Base-by-base conservation (phyloP, 768 basidiomycete genomes). In the Naganishia randhawae region DNA sequence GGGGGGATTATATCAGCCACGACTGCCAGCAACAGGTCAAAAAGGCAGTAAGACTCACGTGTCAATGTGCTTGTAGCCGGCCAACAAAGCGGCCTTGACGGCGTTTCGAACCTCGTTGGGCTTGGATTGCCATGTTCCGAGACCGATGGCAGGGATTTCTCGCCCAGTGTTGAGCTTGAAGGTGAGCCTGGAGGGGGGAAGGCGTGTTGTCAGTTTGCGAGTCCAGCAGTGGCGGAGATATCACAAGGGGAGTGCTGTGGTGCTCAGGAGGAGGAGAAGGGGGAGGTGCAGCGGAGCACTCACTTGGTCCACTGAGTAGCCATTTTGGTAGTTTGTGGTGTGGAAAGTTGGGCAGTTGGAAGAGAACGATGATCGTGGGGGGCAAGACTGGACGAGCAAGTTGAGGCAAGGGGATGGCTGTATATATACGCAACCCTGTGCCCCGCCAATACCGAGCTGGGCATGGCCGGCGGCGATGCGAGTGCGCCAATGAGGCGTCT, bases 111-210 rank as follows among this genome's bases (percentile, higher is more conserved):
- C 90, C 51, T 83, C 83, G 33, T 87, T 88, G 5, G 88, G 85
- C 64, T 81, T 65, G 48, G 86, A 86, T 73, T 86, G 67, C 67
- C 67, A 68, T 63, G 67, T 68, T 11, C 66, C 88, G 64, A 90
- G 84, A 53, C 87, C 87, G 41, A 91, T 81, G 17, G 85, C 85
- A 74, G 90, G 89, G 84, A 92, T 91, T 73, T 84, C 82, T 57
- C 85, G 85, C 29, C 80, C 80, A 69, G 75, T 80, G 76, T 71
- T 76, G 65, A 80, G 75, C 62, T 75, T 78, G 74, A 79, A 76
- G 68, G 48, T 53, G 48, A 62, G 57, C 27, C 67, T 68, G 50
- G 9, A 25, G 25, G 63, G 42, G 37, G 16, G 29, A 14, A 37
- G 25, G 11, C n/a, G n/a, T n/a, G n/a, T 55, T 25, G 57, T 61